These are phyloP conservation scores for Coemansia sp. DNA, from an alignment of 192 early-diverging fungal species.

Conservation along the genomic window DNA sequence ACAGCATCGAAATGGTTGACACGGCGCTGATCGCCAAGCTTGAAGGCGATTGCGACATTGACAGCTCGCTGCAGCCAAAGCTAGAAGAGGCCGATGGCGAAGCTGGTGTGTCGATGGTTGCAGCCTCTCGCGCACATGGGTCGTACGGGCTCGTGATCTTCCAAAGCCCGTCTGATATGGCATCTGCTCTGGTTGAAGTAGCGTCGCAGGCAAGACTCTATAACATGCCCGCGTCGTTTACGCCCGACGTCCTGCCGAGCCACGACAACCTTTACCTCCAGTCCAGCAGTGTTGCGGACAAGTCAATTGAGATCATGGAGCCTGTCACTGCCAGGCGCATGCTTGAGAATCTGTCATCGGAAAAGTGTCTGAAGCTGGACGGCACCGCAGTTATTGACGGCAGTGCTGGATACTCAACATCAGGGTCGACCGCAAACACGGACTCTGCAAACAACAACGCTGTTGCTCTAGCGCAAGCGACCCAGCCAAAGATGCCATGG, in stretches of 20 bases:
- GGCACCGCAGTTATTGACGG: conserved; percentile 7
- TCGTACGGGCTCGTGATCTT: conserved; percentile 55
- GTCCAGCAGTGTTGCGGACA: conserved; percentile 39
- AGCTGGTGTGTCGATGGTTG: conserved; percentile 16
- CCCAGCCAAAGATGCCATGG: conserved; percentile 42
- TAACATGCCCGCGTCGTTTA: conserved; percentile 33
- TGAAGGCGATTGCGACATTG: conserved; percentile 57
- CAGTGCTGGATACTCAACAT: conserved; percentile 35
- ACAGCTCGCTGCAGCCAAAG: conserved; percentile 46
- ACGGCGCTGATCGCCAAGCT: conserved; percentile 56
- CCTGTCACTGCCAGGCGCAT: conserved; percentile 56
- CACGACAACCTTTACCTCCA: conserved; percentile 38
- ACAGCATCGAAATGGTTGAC: conserved; percentile 52
- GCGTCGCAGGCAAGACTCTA: conserved; percentile 31
- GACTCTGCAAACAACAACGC: conserved; percentile 12
- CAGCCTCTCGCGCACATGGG: conserved; percentile 40
- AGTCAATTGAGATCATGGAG: conserved; percentile 58
- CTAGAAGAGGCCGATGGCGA: conserved; percentile 47
- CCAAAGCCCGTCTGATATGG: conserved; percentile 49
- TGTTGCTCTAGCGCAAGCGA: neutral
- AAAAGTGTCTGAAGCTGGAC: conserved; percentile 38
- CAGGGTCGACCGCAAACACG: conserved; percentile 30
- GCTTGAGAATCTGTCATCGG: conserved; percentile 51
- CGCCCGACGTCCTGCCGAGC: conserved; percentile 42
- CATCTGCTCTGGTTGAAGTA: conserved; percentile 38